Conservation (phyloP, 2,329 filamentous ascomycete genomes). For the Lecanoromycetidae sp. region DNA sequence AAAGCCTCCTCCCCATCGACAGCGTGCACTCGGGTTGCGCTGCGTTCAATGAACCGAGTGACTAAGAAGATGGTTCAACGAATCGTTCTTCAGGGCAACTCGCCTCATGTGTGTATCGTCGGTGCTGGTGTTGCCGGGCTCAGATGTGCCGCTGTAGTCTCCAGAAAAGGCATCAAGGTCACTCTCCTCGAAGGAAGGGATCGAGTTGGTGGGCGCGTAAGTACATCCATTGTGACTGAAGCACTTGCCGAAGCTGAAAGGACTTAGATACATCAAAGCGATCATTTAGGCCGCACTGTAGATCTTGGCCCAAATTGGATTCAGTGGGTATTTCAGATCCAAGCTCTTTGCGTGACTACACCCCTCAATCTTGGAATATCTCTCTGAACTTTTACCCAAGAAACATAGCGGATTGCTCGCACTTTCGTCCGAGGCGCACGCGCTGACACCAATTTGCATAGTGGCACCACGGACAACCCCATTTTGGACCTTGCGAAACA, state of each 20-base stretch:
- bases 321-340: background rate
- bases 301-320: constrained; percentile 39
- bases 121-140: constrained; percentile 50
- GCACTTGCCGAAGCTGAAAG: constrained; percentile 9
- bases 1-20: no score
- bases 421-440: no score
- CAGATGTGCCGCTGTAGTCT: constrained; percentile 46
- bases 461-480: constrained; percentile 44
- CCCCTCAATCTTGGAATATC: no score
- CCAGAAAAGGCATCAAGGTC: constrained; percentile 43
- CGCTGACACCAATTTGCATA: no score
- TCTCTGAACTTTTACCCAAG: no score
- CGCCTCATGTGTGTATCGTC: constrained; percentile 39
- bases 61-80: constrained; percentile 3
- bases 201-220: constrained; percentile 46
- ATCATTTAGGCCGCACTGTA: constrained; percentile 36
- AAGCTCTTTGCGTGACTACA: no score
- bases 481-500: constrained; percentile 44
- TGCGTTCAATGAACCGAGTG: background rate
- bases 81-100: background rate
- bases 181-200: constrained; percentile 49
- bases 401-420: no score
- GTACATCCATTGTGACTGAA: background rate
- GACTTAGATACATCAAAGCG: constrained; percentile 23
- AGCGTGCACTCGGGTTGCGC: no score